Conservation (phyloP, 2,329 filamentous ascomycete genomes). For the Penicillium expansum region DNA sequence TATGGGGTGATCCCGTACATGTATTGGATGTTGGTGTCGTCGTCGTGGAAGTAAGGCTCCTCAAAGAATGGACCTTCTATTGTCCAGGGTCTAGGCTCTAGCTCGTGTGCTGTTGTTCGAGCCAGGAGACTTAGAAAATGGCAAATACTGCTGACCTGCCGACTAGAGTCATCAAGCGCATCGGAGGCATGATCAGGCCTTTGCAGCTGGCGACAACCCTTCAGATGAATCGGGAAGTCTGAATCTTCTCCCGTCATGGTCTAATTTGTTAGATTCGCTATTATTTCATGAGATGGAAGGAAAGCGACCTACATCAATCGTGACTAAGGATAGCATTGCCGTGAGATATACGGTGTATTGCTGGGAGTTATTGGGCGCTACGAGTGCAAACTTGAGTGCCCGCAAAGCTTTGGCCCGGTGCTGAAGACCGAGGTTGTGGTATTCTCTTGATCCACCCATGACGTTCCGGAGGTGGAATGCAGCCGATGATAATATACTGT, state of each 20-base stretch:
- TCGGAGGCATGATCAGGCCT: not conserved
- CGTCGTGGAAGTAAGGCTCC: not conserved
- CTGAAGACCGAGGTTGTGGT: slow-evolving; percentile 5
- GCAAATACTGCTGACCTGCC: slow-evolving; percentile 18
- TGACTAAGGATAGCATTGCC: slow-evolving; percentile 21
- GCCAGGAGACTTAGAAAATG: slow-evolving; percentile 20
- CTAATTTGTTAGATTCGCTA: not conserved
- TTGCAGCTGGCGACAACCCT: slow-evolving; percentile 14
- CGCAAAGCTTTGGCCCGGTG: slow-evolving; percentile 6
- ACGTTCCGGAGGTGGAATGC: slow-evolving; percentile 13
- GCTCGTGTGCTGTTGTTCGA: slow-evolving; percentile 15
- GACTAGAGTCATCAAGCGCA: slow-evolving; percentile 6
- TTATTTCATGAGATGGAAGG: not conserved
- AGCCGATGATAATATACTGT: slow-evolving; percentile 11
- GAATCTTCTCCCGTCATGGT: slow-evolving; percentile 21
- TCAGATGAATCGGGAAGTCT: slow-evolving; percentile 22
- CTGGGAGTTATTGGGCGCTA: not conserved
- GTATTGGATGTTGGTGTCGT: slow-evolving; percentile 15
- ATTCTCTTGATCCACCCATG: not conserved
- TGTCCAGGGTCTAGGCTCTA: slow-evolving; percentile 4
- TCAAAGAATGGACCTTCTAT: not conserved
- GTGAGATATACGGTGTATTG: slow-evolving; percentile 11
- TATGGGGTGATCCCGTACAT: slow-evolving; percentile 22
- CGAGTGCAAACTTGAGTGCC: slow-evolving; percentile 6
- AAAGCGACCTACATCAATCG: slow-evolving; percentile 18